phyloP scores from a whole-genome alignment of 1,284 basidiomycete genomes.

The Dichomitus squalens region DNA sequence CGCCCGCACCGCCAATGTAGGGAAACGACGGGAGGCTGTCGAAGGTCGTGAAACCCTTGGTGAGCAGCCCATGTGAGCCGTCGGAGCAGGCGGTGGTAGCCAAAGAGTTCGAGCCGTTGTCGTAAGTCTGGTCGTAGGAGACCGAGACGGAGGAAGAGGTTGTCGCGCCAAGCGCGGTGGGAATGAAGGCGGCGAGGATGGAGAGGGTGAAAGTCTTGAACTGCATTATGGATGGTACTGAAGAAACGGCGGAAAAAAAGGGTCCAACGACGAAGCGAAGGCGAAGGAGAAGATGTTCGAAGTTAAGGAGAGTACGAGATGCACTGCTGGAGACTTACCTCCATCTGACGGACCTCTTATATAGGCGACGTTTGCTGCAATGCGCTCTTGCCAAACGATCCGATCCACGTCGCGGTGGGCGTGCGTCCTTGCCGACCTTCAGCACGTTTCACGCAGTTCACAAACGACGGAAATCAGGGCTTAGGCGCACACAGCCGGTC shows the following conservation, averaged over 20 bases:
- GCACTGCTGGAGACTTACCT: background rate
- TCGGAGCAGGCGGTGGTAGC: slow-evolving; percentile 50
- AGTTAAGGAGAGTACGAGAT: background rate
- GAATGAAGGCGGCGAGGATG: background rate
- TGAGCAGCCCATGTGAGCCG: slow-evolving; percentile 42
- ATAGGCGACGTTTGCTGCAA: background rate
- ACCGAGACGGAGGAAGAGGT: slow-evolving; percentile 34
- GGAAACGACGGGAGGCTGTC: slow-evolving; percentile 50
- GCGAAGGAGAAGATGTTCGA: background rate
- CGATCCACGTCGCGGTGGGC: slow-evolving; percentile 25
- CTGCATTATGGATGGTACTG: slow-evolving; percentile 8
- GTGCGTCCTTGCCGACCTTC: no score
- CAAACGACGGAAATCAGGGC: no score
- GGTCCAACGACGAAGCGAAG: background rate
- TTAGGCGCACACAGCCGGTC: no score
- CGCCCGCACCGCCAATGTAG: slow-evolving; percentile 45
- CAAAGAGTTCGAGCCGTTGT: slow-evolving; percentile 36
- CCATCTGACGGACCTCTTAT: background rate
- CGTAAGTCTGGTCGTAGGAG: slow-evolving; percentile 47
- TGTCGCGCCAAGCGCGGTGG: slow-evolving; percentile 3
- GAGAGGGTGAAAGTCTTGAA: slow-evolving; percentile 8
- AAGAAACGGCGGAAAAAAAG: no score
- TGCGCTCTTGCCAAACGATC: slow-evolving; percentile 22
- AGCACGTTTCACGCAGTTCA: no score
- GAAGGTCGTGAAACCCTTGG: background rate